phyloP scores from a whole-genome alignment of 805 yeast species.

The Suhomyces pyralidae region DNA sequence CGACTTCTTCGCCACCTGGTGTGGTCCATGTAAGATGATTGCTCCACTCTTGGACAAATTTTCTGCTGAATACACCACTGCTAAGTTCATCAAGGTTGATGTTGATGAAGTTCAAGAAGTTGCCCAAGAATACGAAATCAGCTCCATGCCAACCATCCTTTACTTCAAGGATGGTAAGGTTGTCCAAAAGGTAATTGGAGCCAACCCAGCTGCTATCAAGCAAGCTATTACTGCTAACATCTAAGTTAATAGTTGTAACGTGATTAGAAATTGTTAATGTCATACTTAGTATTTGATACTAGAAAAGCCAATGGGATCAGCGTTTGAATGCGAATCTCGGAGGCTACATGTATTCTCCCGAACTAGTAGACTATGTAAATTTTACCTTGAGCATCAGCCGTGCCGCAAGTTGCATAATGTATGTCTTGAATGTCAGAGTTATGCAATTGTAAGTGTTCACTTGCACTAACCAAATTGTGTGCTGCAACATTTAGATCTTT shows the following conservation, averaged over 20 bases:
- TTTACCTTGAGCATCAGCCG: neutral
- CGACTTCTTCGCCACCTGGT: constrained; percentile 97
- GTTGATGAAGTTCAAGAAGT: constrained; percentile 80
- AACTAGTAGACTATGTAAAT: neutral
- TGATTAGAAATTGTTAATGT: neutral
- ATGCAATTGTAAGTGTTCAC: neutral
- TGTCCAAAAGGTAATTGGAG: constrained; percentile 81
- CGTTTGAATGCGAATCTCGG: neutral
- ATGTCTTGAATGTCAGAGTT: neutral
- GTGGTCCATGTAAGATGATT: constrained; percentile 98
- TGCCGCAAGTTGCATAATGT: neutral
- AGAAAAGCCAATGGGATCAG: neutral
- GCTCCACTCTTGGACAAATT: constrained; percentile 90
- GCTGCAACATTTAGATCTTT: neutral
- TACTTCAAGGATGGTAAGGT: constrained; percentile 82
- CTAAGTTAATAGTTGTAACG: constrained; percentile 20
- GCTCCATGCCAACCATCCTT: constrained; percentile 61
- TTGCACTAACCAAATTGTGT: neutral
- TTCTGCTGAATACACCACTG: constrained; percentile 60
- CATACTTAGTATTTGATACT: no score
- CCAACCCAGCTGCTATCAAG: constrained; percentile 82
- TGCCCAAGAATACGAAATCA: constrained; percentile 60
- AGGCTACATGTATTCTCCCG: neutral
- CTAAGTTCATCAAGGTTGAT: constrained; percentile 84
- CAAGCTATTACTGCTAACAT: constrained; percentile 55